Conservation (phyloP, 1,284 basidiomycete species). For the Ceratobasidium sp. region DNA sequence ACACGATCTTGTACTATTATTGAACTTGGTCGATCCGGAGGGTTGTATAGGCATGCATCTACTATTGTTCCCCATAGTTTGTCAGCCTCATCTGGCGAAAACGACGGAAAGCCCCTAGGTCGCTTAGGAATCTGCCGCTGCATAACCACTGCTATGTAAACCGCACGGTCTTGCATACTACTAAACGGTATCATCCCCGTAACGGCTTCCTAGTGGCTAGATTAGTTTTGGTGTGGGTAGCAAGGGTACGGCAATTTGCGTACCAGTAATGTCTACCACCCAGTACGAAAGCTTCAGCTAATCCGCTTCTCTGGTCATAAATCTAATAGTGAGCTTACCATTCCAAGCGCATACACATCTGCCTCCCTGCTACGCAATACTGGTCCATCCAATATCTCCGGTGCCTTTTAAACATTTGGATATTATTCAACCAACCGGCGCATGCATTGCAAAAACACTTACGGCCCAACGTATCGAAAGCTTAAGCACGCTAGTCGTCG, state of each 20-base stretch:
- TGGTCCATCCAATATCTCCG: not conserved
- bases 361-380: not conserved
- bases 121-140: not conserved
- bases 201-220: not conserved
- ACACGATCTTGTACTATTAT: not conserved
- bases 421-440: not conserved
- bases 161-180: not conserved
- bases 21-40: not conserved
- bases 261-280: not conserved
- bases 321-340: not conserved
- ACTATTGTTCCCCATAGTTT: not conserved
- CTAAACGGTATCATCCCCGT: not conserved
- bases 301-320: too few species aligned
- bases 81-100: not conserved
- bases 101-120: not conserved
- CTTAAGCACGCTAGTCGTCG: not conserved
- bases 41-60: not conserved
- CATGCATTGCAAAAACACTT: not conserved
- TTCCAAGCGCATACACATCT: conserved; percentile 26
- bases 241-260: not conserved
- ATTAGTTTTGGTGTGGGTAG: not conserved
- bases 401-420: not conserved
- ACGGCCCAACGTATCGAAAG: conserved; percentile 14
- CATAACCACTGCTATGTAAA: not conserved
- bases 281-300: too few species aligned